Conservation (phyloP, 345 rosid species). For the Pistacia vera region DNA sequence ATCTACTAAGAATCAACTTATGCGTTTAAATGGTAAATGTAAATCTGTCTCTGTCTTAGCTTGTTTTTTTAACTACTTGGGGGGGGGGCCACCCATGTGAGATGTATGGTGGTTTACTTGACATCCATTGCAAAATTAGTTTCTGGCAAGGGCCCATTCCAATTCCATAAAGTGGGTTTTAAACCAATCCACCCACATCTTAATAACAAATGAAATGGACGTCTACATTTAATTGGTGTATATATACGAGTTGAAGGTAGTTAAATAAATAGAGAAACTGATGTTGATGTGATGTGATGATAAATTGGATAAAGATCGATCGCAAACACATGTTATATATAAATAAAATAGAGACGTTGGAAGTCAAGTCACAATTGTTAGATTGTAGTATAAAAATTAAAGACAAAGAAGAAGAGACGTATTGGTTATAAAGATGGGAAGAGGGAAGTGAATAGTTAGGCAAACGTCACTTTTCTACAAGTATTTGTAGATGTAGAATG, state of each 20-base stretch:
- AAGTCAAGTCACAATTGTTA: no score
- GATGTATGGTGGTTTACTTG: conserved; percentile 46
- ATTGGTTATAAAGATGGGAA: conserved; percentile 18
- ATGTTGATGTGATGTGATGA: no score
- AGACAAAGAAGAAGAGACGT: conserved; percentile 24
- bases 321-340: conserved; percentile 14
- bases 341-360: no score
- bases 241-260: conserved; percentile 8
- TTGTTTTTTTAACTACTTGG: conserved; percentile 19
- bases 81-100: conserved; percentile 52
- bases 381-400: no score
- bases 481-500: background rate
- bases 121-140: conserved; percentile 41
- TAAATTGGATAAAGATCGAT: no score
- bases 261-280: conserved; percentile 23
- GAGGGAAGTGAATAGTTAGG: conserved; percentile 33
- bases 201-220: no score
- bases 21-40: background rate
- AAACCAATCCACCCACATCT: conserved; percentile 19
- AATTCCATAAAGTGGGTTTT: conserved; percentile 31
- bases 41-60: conserved; percentile 15
- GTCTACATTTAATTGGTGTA: no score
- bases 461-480: conserved; percentile 41
- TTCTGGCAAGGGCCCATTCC: conserved; percentile 40
- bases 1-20: background rate